Evolutionary conservation across 2,329 filamentous ascomycete species (phyloP), one percentile per base, ranked within the genome.

Genomic region (Capronia americana): DNA sequence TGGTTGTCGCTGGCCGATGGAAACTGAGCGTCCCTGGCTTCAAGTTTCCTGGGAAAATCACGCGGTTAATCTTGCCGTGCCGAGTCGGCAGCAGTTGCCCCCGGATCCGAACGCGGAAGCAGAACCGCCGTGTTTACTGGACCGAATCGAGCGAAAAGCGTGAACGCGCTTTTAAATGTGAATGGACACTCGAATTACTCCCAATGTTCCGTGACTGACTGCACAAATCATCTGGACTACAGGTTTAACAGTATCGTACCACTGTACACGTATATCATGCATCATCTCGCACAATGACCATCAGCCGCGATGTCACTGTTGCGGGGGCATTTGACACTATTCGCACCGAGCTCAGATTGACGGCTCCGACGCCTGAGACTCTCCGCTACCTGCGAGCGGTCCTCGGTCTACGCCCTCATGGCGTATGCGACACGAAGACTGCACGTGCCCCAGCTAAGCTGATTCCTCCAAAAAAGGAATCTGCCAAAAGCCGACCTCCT

Each of bases 401-500:
- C 26, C 64, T 69, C 12, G 58, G 62, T 23, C 61, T 62, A 3
- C 61, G 61, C 28, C 23, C 17, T 28, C 34, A 30, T 14, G 51
- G 63, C 20, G 6, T 32, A 24, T 61, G 58, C 20, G 48, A 17
- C 38, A 34, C 20, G 41, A 20, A 63, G 63, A 11, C 6, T 26
- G 32, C 14, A 44, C 54, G 8, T 10, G 24, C 38, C 41, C 17
- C 44, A 14, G 44, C 44, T 4, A 63, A 58, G 34, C 53, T 48
- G 44, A 17, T 34, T 2, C 11, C 23, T 2, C n/a, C 46, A 14
- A 8, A 44, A n/a, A 66, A 65, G 41, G 61, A 32, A 41, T 48
- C 64, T 32, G 17, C 32, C 6, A 68, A 55, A 54, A 46, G 51
- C 63, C 69, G 73, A 44, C 75, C 71, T 64, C 70, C 72, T 11